A percentile compares a stretch with the other conserved stretches of the same genome.
Evolutionary conservation across 2,329 filamentous ascomycete species (phyloP).

Genomic region (Epichloe bromicola): DNA sequence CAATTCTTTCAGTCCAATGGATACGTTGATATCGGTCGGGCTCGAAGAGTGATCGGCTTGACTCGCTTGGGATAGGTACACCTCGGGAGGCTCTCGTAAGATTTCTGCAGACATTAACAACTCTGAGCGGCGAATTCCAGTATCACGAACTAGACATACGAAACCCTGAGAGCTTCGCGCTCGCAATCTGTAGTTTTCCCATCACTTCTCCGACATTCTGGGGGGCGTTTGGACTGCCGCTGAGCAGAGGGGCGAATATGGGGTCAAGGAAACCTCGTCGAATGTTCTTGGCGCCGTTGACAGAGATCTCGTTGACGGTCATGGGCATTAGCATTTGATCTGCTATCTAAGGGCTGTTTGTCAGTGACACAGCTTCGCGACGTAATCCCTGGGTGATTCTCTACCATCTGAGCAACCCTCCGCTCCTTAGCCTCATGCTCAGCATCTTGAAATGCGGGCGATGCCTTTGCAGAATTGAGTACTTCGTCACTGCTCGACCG

Average conservation of each 20-base stretch:
- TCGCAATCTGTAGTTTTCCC: constrained; percentile 53
- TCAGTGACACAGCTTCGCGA: not conserved
- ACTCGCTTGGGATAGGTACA: constrained; percentile 69
- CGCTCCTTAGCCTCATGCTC: constrained; percentile 28
- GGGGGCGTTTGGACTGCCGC: constrained; percentile 48
- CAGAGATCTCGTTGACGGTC: constrained; percentile 71
- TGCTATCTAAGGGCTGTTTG: constrained; percentile 25
- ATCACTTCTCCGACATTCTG: constrained; percentile 76
- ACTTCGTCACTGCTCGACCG: constrained; percentile 24
- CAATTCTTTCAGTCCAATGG: constrained; percentile 71
- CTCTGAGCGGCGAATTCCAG: constrained; percentile 7
- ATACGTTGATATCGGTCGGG: constrained; percentile 69
- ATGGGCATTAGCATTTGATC: constrained; percentile 79
- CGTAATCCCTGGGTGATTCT: not conserved
- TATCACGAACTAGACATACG: constrained; percentile 37
- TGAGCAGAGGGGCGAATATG: constrained; percentile 66
- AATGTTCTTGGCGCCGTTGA: constrained; percentile 76
- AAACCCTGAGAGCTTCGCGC: constrained; percentile 65
- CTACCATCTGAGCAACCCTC: constrained; percentile 25
- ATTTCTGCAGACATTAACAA: constrained; percentile 47
- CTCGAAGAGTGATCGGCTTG: constrained; percentile 55
- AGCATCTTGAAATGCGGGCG: constrained; percentile 21
- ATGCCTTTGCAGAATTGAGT: constrained; percentile 25
- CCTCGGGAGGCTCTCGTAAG: constrained; percentile 68
- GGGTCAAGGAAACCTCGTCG: constrained; percentile 70